phyloP scores from a whole-genome alignment of 2,329 filamentous ascomycete species.

The Pseudocercospora musae region DNA sequence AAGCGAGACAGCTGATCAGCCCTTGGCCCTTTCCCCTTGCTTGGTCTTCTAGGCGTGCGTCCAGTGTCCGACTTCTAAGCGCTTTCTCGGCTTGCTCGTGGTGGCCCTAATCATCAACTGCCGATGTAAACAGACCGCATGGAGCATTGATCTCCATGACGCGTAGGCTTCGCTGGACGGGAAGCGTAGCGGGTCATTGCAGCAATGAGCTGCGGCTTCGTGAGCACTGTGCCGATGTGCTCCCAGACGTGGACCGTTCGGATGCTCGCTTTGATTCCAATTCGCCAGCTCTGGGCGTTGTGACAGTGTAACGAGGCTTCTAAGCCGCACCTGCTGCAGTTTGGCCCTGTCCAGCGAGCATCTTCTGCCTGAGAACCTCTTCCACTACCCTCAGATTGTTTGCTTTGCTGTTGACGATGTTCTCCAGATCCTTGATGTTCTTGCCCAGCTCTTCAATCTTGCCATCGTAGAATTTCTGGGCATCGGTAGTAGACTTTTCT shows the following conservation, averaged over 20 bases:
- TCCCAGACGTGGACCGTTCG: background rate
- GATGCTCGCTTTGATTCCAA: background rate
- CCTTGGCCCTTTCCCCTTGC: background rate
- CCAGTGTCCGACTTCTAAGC: background rate
- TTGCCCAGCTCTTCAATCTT: slow-evolving; percentile 65
- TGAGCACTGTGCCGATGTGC: background rate
- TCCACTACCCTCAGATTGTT: slow-evolving; percentile 82
- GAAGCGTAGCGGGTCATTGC: background rate
- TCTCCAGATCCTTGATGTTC: slow-evolving; percentile 66
- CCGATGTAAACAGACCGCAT: background rate
- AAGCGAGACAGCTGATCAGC: background rate
- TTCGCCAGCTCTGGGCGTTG: background rate
- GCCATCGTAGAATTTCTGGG: slow-evolving; percentile 62
- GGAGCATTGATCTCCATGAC: background rate
- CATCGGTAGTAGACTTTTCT: slow-evolving; percentile 70
- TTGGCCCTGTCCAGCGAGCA: slow-evolving; percentile 29
- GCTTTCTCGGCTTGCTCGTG: background rate
- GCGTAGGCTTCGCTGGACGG: background rate
- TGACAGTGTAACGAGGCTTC: background rate
- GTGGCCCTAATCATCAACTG: background rate
- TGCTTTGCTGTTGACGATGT: slow-evolving; percentile 71
- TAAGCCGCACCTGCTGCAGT: slow-evolving; percentile 5
- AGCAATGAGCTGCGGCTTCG: background rate
- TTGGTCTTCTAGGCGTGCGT: background rate
- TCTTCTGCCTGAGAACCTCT: slow-evolving; percentile 62